Percentiles rank a stretch among this genome's conserved stretches.
These are phyloP conservation scores for Leccinum subtestaceum DNA, from an alignment of 768 basidiomycete genomes.

Conservation along the genomic window DNA sequence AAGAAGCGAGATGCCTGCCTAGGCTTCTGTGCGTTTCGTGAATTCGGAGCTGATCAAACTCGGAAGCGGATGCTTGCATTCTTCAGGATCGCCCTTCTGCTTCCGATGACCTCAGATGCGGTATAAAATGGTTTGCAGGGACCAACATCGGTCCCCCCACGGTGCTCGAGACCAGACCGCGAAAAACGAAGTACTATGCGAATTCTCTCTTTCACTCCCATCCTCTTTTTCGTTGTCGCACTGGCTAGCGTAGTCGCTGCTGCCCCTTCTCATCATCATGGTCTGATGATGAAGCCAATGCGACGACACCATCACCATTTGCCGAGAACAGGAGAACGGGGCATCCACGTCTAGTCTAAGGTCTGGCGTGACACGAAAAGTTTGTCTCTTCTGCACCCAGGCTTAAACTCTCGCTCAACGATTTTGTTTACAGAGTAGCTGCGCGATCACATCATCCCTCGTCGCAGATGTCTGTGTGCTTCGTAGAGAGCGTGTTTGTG, in stretches of 20 bases:
- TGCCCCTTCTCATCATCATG: conserved; percentile 4
- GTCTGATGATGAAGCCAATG: not conserved
- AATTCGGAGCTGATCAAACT: not conserved
- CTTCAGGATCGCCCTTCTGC: not conserved
- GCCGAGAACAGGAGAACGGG: not conserved
- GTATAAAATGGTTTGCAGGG: conserved; percentile 7
- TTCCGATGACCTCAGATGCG: not conserved
- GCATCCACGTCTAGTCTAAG: not conserved
- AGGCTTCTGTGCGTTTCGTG: conserved; percentile 1
- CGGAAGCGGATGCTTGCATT: not conserved
- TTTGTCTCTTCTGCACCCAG: not conserved
- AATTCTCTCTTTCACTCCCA: not conserved
- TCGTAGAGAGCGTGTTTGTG: not conserved
- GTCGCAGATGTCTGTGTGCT: not conserved
- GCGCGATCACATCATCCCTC: not conserved
- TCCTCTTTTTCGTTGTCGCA: conserved; percentile 2
- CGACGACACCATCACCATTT: conserved; percentile 1
- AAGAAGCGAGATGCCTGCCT: not conserved
- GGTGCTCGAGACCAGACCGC: not conserved
- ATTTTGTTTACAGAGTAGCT: conserved; percentile 2
- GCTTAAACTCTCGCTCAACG: not conserved
- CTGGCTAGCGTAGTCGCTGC: not conserved
- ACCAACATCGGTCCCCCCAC: not conserved
- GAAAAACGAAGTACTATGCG: conserved; percentile 2
- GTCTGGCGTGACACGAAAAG: not conserved